Conservation (phyloP, 345 rosid genomes). For the Hevea brasiliensis region DNA sequence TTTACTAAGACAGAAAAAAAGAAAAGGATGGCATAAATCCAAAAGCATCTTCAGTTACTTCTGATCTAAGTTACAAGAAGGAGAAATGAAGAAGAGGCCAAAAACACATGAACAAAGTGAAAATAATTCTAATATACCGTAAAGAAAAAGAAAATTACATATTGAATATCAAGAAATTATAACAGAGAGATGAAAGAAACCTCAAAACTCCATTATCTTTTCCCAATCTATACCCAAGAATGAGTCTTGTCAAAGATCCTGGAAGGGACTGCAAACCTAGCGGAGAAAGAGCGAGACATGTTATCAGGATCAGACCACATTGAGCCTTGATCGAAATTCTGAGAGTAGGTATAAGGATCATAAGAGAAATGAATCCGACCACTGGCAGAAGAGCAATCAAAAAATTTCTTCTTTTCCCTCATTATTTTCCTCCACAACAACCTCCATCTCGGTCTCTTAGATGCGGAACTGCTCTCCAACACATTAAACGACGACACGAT, state of each 20-base stretch:
- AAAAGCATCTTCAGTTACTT: slow-evolving; percentile 5
- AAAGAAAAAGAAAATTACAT: not conserved
- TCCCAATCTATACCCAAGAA: not conserved
- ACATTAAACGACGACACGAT: slow-evolving; percentile 12
- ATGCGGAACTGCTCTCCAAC: not conserved
- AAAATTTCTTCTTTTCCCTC: slow-evolving; percentile 31
- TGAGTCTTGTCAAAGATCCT: slow-evolving; percentile 19
- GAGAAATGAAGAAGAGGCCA: not conserved
- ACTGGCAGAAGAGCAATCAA: slow-evolving; percentile 15
- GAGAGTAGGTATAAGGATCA: slow-evolving; percentile 37
- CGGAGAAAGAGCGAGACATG: slow-evolving; percentile 42
- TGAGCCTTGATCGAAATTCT: slow-evolving; percentile 46
- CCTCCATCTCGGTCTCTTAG: slow-evolving; percentile 33
- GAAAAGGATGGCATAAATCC: not conserved
- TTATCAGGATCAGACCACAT: slow-evolving; percentile 33
- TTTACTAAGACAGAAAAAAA: not conserved
- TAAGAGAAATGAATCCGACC: slow-evolving; percentile 28
- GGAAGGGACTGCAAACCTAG: slow-evolving; percentile 46
- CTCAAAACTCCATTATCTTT: not conserved
- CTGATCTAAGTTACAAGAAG: not conserved
- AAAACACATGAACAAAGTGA: not conserved
- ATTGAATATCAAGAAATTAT: not conserved
- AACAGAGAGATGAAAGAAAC: not conserved
- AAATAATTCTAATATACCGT: not conserved
- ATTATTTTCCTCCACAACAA: slow-evolving; percentile 39